Base-by-base conservation (phyloP, 345 rosid species). In the Salix udensis region DNA sequence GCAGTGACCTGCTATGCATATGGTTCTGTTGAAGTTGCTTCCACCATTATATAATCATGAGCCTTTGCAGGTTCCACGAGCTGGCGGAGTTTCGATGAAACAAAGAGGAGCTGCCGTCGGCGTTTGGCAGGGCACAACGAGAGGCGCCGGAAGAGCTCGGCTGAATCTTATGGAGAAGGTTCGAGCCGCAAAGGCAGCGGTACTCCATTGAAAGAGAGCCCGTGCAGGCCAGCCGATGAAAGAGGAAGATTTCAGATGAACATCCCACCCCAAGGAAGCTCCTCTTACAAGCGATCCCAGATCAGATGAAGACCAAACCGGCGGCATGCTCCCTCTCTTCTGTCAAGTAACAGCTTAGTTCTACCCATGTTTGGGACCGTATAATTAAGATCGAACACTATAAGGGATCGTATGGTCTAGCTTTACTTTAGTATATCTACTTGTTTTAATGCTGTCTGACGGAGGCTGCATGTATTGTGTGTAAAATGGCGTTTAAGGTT, bases 61-160 rank as follows among this genome's bases (percentile, higher is more conserved):
- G 67, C 2, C 9, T 19, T 70, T 64, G 66, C 81, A 89, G 93
- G 88, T 89, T 89, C 80, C 93, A 89, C 50, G 97, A 93, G 83
- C 82, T 93, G 12, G 18, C 68, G 5, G 98, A 93, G 78, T 93
- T 93, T 55, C n/a, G 98, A 93, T 79, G 97, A 89, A 70, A 79
- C 91, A 7, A 93, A 93, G 81, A 90, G 95, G 85, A 93, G 98
- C 64, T 93, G 98, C 42, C 81, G 98, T 19, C 83, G 87, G 77
- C 88, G 95, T 34, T 64, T 91, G 82, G 96, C 94, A 1, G 96
- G 96, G 70, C 97, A 91, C 86, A 94, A 94, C 39, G 96, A 94
- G 80, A 72, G 98, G 83, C 83, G 97, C 7, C 79, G 97, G 83
- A 93, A 91, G 85, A 90, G 77, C 85, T 80, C 88, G 6, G 83